Evolutionary conservation across 306 rosid genomes (phyloP).

Genomic region (Quercus suber): DNA sequence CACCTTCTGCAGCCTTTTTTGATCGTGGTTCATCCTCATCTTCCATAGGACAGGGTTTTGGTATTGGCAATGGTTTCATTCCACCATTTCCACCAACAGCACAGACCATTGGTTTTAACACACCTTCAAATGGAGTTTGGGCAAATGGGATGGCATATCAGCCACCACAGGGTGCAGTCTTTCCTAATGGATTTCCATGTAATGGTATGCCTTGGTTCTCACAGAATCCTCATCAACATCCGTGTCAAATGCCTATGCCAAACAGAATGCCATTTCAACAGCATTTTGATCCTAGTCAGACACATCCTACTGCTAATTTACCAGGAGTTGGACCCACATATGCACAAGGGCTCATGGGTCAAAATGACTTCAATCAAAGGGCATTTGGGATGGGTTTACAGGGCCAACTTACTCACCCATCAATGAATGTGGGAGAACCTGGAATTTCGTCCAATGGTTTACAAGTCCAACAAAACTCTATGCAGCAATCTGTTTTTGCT

Average conservation of each 20-base stretch:
- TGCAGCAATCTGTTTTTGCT: conserved; percentile 28
- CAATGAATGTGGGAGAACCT: conserved; percentile 26
- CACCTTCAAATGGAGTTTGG: conserved; percentile 52
- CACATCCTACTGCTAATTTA: conserved; percentile 25
- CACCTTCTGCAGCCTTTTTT: conserved; percentile 29
- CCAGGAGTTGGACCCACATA: conserved; percentile 37
- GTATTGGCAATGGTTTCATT: conserved; percentile 27
- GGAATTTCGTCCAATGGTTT: conserved; percentile 32
- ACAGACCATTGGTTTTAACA: conserved; percentile 29
- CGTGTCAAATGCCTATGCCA: conserved; percentile 49
- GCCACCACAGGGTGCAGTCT: conserved; percentile 41
- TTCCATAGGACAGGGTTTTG: conserved; percentile 36
- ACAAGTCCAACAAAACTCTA: conserved; percentile 29
- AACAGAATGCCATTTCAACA: conserved; percentile 45
- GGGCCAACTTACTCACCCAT: conserved; percentile 32
- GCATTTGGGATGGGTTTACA: conserved; percentile 43
- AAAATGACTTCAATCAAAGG: conserved; percentile 43
- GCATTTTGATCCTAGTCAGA: conserved; percentile 41
- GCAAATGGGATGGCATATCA: conserved; percentile 39
- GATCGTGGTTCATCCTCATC: conserved; percentile 33
- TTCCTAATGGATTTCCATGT: conserved; percentile 48
- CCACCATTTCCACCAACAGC: conserved; percentile 39
- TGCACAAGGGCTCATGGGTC: conserved; percentile 47
- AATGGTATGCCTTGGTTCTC: conserved; percentile 50
- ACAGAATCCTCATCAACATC: conserved; percentile 38